These are phyloP conservation scores for Prosopis cineraria DNA, from an alignment of 306 rosid species.

Conservation along the genomic window DNA sequence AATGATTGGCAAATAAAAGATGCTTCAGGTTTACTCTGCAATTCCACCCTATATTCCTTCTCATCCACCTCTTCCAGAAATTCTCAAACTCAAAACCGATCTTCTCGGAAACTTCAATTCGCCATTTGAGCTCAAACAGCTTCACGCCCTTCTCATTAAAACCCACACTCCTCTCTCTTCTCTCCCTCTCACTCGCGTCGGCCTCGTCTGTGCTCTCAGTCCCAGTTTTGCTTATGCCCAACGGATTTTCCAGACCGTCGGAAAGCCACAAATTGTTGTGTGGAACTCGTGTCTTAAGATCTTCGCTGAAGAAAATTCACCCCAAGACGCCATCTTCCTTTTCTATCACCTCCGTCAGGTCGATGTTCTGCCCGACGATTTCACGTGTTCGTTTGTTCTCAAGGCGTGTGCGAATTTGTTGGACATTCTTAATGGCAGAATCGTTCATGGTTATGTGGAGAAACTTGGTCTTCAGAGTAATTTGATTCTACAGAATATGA, in stretches of 20 bases:
- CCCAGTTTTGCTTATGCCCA: slow-evolving; percentile 48
- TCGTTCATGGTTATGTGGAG: slow-evolving; percentile 53
- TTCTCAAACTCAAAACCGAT: neutral
- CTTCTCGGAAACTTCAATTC: slow-evolving; percentile 53
- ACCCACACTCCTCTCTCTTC: slow-evolving; percentile 44
- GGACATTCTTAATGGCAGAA: slow-evolving; percentile 47
- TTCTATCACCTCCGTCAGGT: slow-evolving; percentile 43
- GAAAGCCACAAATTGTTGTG: slow-evolving; percentile 15
- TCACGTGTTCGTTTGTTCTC: slow-evolving; percentile 53
- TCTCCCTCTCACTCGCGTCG: slow-evolving; percentile 53
- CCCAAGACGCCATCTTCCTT: slow-evolving; percentile 42
- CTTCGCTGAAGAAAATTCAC: slow-evolving; percentile 43
- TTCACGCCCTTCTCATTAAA: slow-evolving; percentile 60
- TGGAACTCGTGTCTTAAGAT: slow-evolving; percentile 57
- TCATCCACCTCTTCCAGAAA: slow-evolving; percentile 13
- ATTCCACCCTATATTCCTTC: slow-evolving; percentile 18
- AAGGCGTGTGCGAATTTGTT: slow-evolving; percentile 47
- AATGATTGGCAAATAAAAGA: neutral
- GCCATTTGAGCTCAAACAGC: slow-evolving; percentile 60
- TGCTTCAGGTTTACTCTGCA: slow-evolving; percentile 24
- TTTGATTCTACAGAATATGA: slow-evolving; percentile 48
- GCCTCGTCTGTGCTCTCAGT: slow-evolving; percentile 48
- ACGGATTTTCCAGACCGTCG: slow-evolving; percentile 31
- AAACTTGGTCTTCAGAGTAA: slow-evolving; percentile 55
- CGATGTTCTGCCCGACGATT: slow-evolving; percentile 42